phyloP scores from a whole-genome alignment of 352 stramenopile genomes.

The Globisporangium spiculum region DNA sequence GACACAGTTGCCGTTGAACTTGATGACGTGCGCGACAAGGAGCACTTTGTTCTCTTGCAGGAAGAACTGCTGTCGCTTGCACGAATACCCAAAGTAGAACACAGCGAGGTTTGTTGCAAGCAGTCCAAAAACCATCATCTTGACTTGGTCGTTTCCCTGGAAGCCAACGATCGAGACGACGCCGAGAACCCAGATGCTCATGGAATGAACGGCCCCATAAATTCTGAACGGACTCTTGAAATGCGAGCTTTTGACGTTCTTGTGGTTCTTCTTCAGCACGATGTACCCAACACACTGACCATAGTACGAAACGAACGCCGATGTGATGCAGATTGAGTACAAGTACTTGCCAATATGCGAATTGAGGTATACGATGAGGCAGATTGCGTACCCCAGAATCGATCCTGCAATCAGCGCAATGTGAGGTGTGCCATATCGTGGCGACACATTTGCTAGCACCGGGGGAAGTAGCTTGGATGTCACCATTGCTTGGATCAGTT shows the following conservation, averaged over 20 bases:
- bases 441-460: conserved; percentile 23
- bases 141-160: conserved; percentile 16
- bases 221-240: conserved; percentile 21
- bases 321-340: conserved; percentile 5
- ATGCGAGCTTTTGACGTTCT: conserved; percentile 23
- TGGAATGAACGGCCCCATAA: conserved; percentile 22
- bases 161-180: conserved; percentile 15
- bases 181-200: conserved; percentile 14
- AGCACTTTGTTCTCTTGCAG: conserved; percentile 23
- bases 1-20: conserved; percentile 18
- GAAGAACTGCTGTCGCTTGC: conserved; percentile 23
- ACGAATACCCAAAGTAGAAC: conserved; percentile 21
- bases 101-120: conserved; percentile 2
- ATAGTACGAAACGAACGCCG: conserved; percentile 21
- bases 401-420: conserved; percentile 19
- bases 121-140: background rate
- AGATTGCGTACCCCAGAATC: conserved; percentile 31
- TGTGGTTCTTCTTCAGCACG: conserved; percentile 18
- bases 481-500: conserved; percentile 47
- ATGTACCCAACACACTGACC: conserved; percentile 28
- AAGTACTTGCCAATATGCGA: background rate
- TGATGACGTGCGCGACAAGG: conserved; percentile 28
- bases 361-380: conserved; percentile 20
- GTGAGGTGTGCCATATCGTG: conserved; percentile 17
- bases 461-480: conserved; percentile 34